Conservation (phyloP, 805 yeast genomes). For the Barnettozyma salicaria region DNA sequence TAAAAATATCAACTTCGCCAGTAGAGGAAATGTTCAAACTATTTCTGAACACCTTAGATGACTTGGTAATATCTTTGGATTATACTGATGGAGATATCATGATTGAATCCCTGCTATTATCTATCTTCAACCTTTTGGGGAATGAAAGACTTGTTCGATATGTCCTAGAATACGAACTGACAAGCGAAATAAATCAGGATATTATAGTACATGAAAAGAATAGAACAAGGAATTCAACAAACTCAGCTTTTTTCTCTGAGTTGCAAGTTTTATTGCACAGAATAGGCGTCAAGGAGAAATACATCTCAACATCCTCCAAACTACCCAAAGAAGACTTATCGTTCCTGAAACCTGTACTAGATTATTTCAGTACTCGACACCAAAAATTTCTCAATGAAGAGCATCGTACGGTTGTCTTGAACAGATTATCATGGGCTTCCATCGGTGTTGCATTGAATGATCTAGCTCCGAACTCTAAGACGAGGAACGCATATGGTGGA, state of each 20-base stretch:
- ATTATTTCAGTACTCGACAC: slow-evolving; percentile 7
- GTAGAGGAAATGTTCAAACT: slow-evolving; percentile 10
- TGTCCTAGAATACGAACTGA: slow-evolving; percentile 53
- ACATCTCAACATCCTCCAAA: slow-evolving; percentile 10
- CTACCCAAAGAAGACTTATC: slow-evolving; percentile 4
- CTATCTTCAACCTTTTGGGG: slow-evolving; percentile 45
- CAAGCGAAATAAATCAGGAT: slow-evolving; percentile 41
- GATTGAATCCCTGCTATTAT: slow-evolving; percentile 43
- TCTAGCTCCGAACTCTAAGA: slow-evolving; percentile 32
- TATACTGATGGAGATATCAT: slow-evolving; percentile 64
- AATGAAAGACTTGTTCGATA: slow-evolving; percentile 45
- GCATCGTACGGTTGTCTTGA: slow-evolving; percentile 8
- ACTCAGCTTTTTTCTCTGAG: slow-evolving; percentile 11
- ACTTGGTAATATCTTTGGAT: slow-evolving; percentile 56
- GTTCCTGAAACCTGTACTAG: slow-evolving; percentile 17
- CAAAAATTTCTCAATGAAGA: slow-evolving; percentile 13
- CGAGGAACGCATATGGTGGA: slow-evolving; percentile 29
- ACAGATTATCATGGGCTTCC: slow-evolving; percentile 27
- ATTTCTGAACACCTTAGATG: slow-evolving; percentile 41
- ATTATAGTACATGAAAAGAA: slow-evolving; percentile 18
- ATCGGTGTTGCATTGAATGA: slow-evolving; percentile 23
- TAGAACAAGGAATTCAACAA: slow-evolving; percentile 15
- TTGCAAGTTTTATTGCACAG: slow-evolving; percentile 10
- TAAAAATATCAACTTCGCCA: slow-evolving; percentile 14
- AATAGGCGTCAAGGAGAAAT: neutral